Percentiles rank a stretch among this genome's conserved stretches.
Evolutionary conservation across 2,329 filamentous ascomycete genomes (phyloP).

Genomic region (Ustulina deusta): DNA sequence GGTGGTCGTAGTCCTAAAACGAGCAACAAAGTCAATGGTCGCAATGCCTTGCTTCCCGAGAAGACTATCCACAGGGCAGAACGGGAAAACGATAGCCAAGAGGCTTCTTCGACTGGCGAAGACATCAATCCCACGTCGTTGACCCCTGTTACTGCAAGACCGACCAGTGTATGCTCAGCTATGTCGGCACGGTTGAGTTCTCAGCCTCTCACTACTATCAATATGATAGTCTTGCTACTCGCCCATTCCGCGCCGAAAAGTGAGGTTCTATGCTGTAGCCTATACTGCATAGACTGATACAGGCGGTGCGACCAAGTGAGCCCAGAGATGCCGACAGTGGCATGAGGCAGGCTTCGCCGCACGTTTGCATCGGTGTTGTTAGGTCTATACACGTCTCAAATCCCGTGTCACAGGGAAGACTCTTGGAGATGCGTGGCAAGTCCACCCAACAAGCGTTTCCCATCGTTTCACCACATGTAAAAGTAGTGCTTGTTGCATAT

Average conservation of each 20-base stretch:
- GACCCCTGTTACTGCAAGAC: background rate
- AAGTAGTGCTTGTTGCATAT: background rate
- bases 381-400: conserved; percentile 11
- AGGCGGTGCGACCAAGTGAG: conserved; percentile 9
- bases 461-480: background rate
- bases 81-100: background rate
- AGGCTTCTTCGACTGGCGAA: background rate
- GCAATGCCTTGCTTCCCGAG: background rate
- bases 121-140: background rate
- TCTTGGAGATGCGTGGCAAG: background rate
- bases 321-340: conserved; percentile 5
- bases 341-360: conserved; percentile 15
- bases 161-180: background rate
- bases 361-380: conserved; percentile 1
- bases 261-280: background rate
- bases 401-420: background rate
- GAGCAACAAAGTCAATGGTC: background rate
- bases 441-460: conserved; percentile 3
- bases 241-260: background rate
- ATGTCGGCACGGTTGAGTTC: background rate
- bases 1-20: background rate
- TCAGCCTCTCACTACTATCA: background rate
- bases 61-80: background rate
- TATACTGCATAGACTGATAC: background rate
- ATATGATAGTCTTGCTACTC: conserved; percentile 4